A percentile compares a stretch with the other conserved stretches of the same genome.
Conservation (phyloP, 2,329 filamentous ascomycete species). For the Leptodontidium sp. region DNA sequence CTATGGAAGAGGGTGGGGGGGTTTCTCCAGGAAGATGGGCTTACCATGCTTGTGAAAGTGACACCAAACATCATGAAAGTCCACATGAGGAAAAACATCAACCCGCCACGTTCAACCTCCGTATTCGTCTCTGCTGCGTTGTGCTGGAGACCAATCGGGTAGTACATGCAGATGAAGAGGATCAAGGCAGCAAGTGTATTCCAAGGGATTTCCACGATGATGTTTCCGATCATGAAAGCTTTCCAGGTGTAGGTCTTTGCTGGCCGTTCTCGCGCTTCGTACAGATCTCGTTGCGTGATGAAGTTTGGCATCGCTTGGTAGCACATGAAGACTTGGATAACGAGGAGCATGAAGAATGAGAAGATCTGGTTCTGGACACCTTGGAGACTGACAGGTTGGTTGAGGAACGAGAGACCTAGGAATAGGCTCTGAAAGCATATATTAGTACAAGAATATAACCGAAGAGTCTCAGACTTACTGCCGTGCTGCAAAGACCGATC, state of each 20-base stretch:
- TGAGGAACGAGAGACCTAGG: background rate
- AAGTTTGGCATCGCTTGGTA: background rate
- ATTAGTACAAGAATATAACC: no score
- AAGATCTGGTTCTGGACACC: background rate
- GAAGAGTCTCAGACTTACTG: no score
- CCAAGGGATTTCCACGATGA: background rate
- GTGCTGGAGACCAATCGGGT: no score
- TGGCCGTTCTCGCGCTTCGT: background rate
- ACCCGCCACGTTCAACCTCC: background rate
- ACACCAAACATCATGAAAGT: conserved; percentile 4
- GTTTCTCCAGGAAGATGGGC: background rate
- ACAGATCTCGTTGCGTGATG: no score
- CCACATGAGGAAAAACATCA: conserved; percentile 5
- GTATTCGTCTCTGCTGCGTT: background rate
- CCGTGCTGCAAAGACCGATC: no score
- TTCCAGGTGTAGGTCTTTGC: background rate
- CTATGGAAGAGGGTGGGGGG: no score
- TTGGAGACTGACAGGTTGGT: background rate
- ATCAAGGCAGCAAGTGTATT: background rate
- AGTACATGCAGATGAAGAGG: background rate
- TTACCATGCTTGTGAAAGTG: background rate
- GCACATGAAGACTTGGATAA: background rate
- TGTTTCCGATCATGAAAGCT: background rate
- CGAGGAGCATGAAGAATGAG: conserved; percentile 3
- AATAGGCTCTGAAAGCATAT: no score